Base-by-base conservation (phyloP, 1,139 yeast genomes). In the Fermentozyma sake region DNA sequence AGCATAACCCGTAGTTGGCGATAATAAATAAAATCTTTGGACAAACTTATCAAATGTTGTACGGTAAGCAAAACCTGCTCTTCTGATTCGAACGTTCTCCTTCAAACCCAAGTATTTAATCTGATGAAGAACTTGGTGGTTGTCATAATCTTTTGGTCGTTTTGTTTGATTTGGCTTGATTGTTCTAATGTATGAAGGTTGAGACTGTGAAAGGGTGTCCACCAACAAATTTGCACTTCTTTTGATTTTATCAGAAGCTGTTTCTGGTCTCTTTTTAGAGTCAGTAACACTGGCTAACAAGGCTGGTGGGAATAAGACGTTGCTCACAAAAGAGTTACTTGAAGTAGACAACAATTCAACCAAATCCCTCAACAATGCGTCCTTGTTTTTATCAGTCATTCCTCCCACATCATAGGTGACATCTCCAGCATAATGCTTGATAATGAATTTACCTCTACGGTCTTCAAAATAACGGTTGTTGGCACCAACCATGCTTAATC, bases 21-120 rank as follows among this genome's bases (percentile, higher is more conserved):
- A 87, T 29, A 93, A 66, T 31, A 93, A 61, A 54, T 86, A 91
- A 54, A 93, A 93, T 48, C 98, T 70, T 58, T 93, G 96, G n/a
- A 87, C 96, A 52, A 93, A 93, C 55, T 89, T 87, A 33, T 91
- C 97, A 59, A 89, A 93, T 0, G 96, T 85, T 39, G 95, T 95
- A 60, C 99, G 80, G 50, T 89, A 91, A 2, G 99, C 98, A 58
- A 93, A 93, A 28, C 99, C 99, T 0, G 99, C 98, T 64, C 98
- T 82, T 65, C 98, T 78, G 42, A 93, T 93, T 41, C 98, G 76
- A 24, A 93, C 97, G 55, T 93, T 93, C 56, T 93, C 98, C 50
- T 91, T 93, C 54, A 93, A 68, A 51, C 99, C 99, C 44, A 93
- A 72, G 53, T 93, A 93, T 51, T 93, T 93, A 40, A 93, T 81